Base-by-base conservation (phyloP, 2,329 filamentous ascomycete species). In the Rutstroemia sydowiana region DNA sequence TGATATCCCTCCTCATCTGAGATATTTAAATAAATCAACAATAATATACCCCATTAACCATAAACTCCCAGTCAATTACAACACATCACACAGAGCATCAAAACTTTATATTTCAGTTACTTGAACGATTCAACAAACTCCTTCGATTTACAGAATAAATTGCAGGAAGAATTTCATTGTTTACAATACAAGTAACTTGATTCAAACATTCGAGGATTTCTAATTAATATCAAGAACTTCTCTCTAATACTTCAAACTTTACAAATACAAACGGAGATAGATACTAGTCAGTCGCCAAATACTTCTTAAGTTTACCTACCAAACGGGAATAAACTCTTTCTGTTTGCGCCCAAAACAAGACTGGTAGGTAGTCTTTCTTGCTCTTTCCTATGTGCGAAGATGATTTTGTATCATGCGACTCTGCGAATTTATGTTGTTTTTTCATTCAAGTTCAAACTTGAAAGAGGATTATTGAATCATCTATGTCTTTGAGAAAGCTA, bases 401-500 rank as follows among this genome's bases (percentile, higher is more conserved):
- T 48, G 16, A 8, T 20, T 10, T 23, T 26, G 14, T 1, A 41
- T 3, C 14, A 37, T 37, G 49, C 44, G 26, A 40, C 36, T 2
- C n/a, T 32, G 16, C 6, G 37, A 36, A 51, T 41, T 55, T 59
- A 59, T 53, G 56, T 57, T 57, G 31, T 57, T 43, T 18, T 23
- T 48, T 44, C 42, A 50, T 48, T 23, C 45, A 49, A 31, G 34
- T 49, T 51, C 23, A 36, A 52, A 14, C 34, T 59, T 61, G 59
- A 55, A 55, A 54, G 55, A 56, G 47, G 50, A 56, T 32, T 48
- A 51, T 39, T 50, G 50, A 31, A 41, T 34, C 40, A 39, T 44
- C 48, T 14, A 51, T 51, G 48, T 51, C 55, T 47, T 41, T 60
- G 41, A 53, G 57, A 32, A 63, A 61, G 57, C 61, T 51, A 26